Base-by-base conservation (phyloP, 2,329 filamentous ascomycete genomes). In the Xylariaceae sp. region DNA sequence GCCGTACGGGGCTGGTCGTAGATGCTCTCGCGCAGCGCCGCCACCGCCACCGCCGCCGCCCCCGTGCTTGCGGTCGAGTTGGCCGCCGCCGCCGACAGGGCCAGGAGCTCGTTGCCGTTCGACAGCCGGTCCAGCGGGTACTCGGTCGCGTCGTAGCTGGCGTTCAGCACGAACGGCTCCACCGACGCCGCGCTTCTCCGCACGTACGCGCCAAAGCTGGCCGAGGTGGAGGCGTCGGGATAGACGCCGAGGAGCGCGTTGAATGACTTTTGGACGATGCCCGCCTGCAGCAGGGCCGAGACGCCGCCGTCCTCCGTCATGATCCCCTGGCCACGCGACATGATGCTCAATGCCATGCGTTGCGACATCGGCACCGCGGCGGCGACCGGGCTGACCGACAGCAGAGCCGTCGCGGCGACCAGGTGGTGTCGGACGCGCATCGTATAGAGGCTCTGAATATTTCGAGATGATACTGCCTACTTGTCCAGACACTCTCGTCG, bases 71-170 rank as follows among this genome's bases (percentile, higher is more conserved):
- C 13, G 13, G 37, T 27, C 19, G 29, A 29, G 17, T 25, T 28
- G 16, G 14, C n/a, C 4, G 35, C 16, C 15, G 42, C 40, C 3
- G 36, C 18, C 14, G 42, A 42, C 4, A 51, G 38, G 7, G 38
- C 30, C 3, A 56, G 27, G 15, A 55, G 34, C 2, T 49, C 51
- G 28, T 53, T 49, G 29, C 54, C 55, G 35, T 47, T 57, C 15
- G 45, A 49, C n/a, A 57, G 43, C 6, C 54, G 49, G 40, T 57
- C 54, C 40, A 58, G 25, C 3, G 53, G 53, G 38, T 54, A 56
- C 1, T 40, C 22, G 12, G 51, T 31, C 15, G 50, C 53, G 32
- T 52, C 45, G 16, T 44, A 19, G 12, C 40, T 50, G 10, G 52
- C 51, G 37, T 55, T 52, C 4, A 36, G 32, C 9, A 50, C 29